Conservation (phyloP, 768 basidiomycete genomes). For the Suillus clintonianus region DNA sequence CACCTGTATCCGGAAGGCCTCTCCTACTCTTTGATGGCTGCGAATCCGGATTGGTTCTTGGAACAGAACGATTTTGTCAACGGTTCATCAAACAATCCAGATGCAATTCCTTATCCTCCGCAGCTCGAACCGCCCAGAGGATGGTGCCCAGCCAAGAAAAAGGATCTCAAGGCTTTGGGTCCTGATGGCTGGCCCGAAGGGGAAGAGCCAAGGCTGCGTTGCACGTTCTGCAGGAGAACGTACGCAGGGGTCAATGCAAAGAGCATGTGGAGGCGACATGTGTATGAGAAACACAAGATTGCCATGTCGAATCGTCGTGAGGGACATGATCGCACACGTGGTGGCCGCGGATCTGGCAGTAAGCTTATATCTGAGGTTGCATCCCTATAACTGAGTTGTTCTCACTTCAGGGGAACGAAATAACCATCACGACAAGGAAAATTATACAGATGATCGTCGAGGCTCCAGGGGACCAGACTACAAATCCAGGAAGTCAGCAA, state of each 20-base stretch:
- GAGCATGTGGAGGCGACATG: constrained; percentile 89
- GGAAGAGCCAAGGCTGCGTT: constrained; percentile 76
- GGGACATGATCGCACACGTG: constrained; percentile 59
- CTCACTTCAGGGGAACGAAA: constrained; percentile 53
- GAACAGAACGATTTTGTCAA: constrained; percentile 64
- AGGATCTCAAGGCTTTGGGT: constrained; percentile 70
- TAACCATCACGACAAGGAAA: constrained; percentile 32
- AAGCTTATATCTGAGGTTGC: constrained; percentile 29
- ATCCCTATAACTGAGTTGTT: constrained; percentile 18
- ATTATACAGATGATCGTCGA: constrained; percentile 31
- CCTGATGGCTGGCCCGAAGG: constrained; percentile 77
- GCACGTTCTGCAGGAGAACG: constrained; percentile 81
- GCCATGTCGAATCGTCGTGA: constrained; percentile 87
- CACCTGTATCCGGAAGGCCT: constrained; percentile 65
- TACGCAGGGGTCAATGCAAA: constrained; percentile 89
- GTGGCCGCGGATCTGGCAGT: constrained; percentile 66
- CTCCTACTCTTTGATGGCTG: constrained; percentile 70
- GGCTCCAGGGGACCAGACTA: constrained; percentile 22
- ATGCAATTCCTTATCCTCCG: constrained; percentile 71
- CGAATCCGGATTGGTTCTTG: constrained; percentile 80
- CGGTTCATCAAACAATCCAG: constrained; percentile 44
- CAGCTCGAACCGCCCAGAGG: constrained; percentile 82
- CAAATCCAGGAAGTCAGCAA: constrained; percentile 12
- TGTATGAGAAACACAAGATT: constrained; percentile 88
- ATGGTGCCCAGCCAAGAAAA: constrained; percentile 87